A percentile compares a stretch with the other conserved stretches of the same genome.
Conservation (phyloP, 1,284 basidiomycete genomes). For the Apiotrichum siamense region DNA sequence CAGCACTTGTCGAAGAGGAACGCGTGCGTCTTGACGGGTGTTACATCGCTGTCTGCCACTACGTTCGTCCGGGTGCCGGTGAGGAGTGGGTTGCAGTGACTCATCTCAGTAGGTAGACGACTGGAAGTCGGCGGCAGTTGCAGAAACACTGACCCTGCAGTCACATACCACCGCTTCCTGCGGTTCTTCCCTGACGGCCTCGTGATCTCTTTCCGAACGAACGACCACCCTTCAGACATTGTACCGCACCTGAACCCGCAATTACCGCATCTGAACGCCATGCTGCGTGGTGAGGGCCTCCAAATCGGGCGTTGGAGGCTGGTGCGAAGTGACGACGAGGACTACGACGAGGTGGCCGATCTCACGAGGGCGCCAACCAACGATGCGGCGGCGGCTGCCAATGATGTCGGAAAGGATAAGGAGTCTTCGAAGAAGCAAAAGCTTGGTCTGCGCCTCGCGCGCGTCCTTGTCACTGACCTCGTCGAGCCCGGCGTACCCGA, state of each 20-base stretch:
- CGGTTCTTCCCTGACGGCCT: conserved; percentile 83
- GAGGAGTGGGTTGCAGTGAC: conserved; percentile 69
- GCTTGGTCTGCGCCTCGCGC: conserved; percentile 1
- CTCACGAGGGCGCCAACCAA: too few relatives aligned
- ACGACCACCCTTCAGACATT: conserved; percentile 70
- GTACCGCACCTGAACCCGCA: conserved; percentile 71
- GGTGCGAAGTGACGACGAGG: conserved; percentile 18
- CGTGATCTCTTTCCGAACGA: conserved; percentile 77
- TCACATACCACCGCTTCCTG: conserved; percentile 53
- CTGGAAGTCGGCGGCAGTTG: too few relatives aligned
- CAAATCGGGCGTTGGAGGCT: conserved; percentile 45
- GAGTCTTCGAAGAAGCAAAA: not conserved
- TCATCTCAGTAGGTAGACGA: conserved; percentile 47
- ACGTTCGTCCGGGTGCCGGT: conserved; percentile 64
- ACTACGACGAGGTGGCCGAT: too few relatives aligned
- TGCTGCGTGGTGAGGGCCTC: conserved; percentile 67
- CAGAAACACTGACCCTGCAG: conserved; percentile 16
- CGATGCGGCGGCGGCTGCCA: too few relatives aligned
- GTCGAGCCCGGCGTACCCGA: conserved; percentile 37
- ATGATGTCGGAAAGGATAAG: not conserved
- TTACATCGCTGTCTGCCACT: conserved; percentile 81
- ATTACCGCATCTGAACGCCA: conserved; percentile 69
- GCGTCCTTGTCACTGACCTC: conserved; percentile 36
- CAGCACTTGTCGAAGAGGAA: conserved; percentile 72
- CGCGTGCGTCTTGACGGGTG: conserved; percentile 76